Evolutionary conservation across 2,329 filamentous ascomycete species (phyloP), one percentile per base, ranked within the genome.

Genomic region (Cladosporium sphaerospermum): DNA sequence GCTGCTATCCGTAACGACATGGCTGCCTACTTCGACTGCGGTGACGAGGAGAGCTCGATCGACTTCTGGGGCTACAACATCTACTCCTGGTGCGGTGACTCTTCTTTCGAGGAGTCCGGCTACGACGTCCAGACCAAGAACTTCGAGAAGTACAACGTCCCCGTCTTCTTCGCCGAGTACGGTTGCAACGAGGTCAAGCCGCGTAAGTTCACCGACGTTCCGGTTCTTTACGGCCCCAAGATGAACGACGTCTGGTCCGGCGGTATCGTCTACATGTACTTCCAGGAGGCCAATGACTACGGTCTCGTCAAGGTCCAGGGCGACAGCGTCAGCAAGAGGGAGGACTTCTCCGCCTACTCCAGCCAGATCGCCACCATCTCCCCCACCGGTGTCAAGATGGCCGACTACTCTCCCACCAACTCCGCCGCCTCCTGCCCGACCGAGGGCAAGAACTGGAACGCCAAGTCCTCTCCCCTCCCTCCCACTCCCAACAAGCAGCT

Each of bases 51-150:
- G 8, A 73, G 74, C 66, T 71, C 86, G 56, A 96, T 97, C 61
- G 93, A 99, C 74, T 97, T 95, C 79, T 99, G 91, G 88, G 93
- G 93, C 55, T 97, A 97, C 85, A 99, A 99, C 80, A 96, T 97
- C 75, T 99, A 99, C 81, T 95, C 91, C 50, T 99, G 93, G 93
- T 99, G 93, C 71, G 93, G 92, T 62, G 72, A 91, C 62, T 95
- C 88, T 67, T 82, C 77, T 64, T 93, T 86, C 75, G 67, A 77
- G 34, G 68, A 78, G 55, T 96, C 93, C 3, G 89, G 89, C 52
- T 99, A 91, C 74, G 78, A 85, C 59, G 79, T 83, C 53, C 87
- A 92, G 70, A 90, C 90, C 62, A 72, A 88, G 60, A 92, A 96
- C 75, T 99, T 96, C 77, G 71, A 78, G 55, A 82, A 85, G 69